Conservation (phyloP, 2,329 filamentous ascomycete genomes). For the Apiospora rasikravindrae region DNA sequence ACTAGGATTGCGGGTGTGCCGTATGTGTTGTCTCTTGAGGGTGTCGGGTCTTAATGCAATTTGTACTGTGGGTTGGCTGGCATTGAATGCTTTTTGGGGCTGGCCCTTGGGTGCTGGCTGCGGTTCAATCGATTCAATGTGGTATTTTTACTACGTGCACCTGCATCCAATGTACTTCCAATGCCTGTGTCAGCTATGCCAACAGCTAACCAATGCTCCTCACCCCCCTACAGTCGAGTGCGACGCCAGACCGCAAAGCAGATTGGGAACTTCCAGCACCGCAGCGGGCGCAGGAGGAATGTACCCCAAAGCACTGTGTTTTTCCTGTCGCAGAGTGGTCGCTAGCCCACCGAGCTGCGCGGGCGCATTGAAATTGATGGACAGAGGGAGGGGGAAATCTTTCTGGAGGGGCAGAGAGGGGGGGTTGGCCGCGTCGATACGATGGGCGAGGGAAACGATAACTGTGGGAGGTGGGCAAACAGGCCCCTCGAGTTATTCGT, state of each 20-base stretch:
- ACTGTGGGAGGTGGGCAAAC: slow-evolving; percentile 7
- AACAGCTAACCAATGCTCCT: not conserved
- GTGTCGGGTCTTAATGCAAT: slow-evolving; percentile 16
- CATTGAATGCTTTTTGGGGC: slow-evolving; percentile 15
- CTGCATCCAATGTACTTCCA: not conserved
- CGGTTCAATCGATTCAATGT: not conserved
- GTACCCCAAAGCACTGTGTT: slow-evolving; percentile 7
- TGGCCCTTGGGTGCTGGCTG: not conserved
- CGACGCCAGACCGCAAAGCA: not conserved
- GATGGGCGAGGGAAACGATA: slow-evolving; percentile 1
- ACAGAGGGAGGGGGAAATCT: slow-evolving; percentile 10
- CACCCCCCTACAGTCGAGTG: not conserved
- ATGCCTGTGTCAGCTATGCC: not conserved
- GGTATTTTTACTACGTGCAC: slow-evolving; percentile 6
- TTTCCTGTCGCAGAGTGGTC: not conserved
- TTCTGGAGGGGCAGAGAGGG: slow-evolving; percentile 14
- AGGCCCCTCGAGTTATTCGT: not conserved
- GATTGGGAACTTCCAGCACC: not conserved
- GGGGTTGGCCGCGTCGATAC: slow-evolving; percentile 3
- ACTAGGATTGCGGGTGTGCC: slow-evolving; percentile 15
- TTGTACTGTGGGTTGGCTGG: slow-evolving; percentile 11
- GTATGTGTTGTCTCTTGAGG: slow-evolving; percentile 13
- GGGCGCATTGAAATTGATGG: not conserved
- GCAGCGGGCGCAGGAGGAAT: not conserved
- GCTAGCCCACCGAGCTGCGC: not conserved